phyloP scores from a whole-genome alignment of 2,329 filamentous ascomycete species.

The Aspergillus neoniger region DNA sequence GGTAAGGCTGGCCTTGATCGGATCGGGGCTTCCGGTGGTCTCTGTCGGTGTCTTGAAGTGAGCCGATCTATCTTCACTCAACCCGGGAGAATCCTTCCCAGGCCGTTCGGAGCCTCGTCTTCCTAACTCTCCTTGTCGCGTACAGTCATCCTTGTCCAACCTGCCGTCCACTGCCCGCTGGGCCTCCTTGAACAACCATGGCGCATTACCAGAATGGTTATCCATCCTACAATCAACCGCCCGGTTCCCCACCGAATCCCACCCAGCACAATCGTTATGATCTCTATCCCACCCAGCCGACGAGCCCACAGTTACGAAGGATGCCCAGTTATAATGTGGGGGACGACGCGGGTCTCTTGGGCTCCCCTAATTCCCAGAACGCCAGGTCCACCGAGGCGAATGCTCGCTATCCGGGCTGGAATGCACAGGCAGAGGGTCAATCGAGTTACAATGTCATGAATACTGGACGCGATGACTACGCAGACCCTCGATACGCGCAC shows the following conservation, averaged over 20 bases:
- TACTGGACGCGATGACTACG: conserved; percentile 31
- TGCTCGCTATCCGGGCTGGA: conserved; percentile 37
- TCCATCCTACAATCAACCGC: conserved; percentile 44
- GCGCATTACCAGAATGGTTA: conserved; percentile 59
- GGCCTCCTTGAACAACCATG: conserved; percentile 41
- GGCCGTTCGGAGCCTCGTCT: background rate
- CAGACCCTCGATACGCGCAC: conserved; percentile 39
- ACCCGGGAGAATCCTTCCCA: conserved; percentile 2
- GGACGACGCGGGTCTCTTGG: conserved; percentile 65
- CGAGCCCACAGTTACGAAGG: conserved; percentile 50
- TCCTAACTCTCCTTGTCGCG: background rate
- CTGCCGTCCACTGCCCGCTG: background rate
- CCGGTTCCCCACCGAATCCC: conserved; percentile 32
- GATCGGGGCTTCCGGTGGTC: background rate
- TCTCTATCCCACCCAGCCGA: conserved; percentile 44
- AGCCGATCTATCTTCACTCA: background rate
- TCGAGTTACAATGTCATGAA: conserved; percentile 26
- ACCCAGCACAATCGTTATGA: conserved; percentile 42
- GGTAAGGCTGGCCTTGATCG: background rate
- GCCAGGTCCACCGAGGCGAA: conserved; percentile 39
- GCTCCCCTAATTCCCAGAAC: conserved; percentile 30
- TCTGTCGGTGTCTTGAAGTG: background rate
- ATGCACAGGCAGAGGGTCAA: conserved; percentile 42
- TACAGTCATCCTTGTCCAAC: conserved; percentile 1
- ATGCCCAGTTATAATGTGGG: conserved; percentile 74